Evolutionary conservation across 2,329 filamentous ascomycete species (phyloP).

Genomic region (Venturia carpophila): DNA sequence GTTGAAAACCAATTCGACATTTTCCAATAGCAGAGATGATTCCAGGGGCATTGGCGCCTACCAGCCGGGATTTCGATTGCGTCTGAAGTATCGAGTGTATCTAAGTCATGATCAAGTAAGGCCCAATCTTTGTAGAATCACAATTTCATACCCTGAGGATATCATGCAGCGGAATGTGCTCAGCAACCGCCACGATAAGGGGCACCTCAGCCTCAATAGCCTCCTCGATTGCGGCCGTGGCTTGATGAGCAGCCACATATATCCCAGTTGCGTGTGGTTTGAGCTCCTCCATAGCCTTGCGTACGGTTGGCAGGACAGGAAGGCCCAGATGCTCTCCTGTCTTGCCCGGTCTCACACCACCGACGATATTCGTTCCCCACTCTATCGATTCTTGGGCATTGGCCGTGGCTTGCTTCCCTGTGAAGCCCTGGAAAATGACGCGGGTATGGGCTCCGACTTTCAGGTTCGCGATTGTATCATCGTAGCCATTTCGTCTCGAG

Average conservation of each 20-base stretch:
- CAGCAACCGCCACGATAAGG: constrained; percentile 69
- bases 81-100: constrained; percentile 63
- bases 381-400: constrained; percentile 69
- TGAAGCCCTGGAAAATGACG: constrained; percentile 66
- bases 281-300: constrained; percentile 58
- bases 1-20: constrained; percentile 70
- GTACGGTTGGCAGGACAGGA: constrained; percentile 62
- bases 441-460: constrained; percentile 58
- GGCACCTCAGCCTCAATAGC: constrained; percentile 73
- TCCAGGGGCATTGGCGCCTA: constrained; percentile 74
- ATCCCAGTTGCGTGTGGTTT: constrained; percentile 73
- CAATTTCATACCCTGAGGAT: constrained; percentile 54
- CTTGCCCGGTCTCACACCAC: constrained; percentile 65
- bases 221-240: constrained; percentile 66
- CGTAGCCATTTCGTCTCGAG: constrained; percentile 34
- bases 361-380: constrained; percentile 75
- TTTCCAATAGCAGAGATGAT: constrained; percentile 66
- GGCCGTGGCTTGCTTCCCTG: constrained; percentile 59
- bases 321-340: constrained; percentile 64
- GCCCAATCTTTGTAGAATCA: neutral
- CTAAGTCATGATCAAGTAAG: constrained; percentile 27
- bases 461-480: constrained; percentile 57
- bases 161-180: constrained; percentile 72
- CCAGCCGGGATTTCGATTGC: constrained; percentile 62
- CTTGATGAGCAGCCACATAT: constrained; percentile 70